Percentiles rank a stretch among this genome's conserved stretches.
These are phyloP conservation scores for Termitomyces sp. DNA, from an alignment of 768 basidiomycete genomes.

Conservation along the genomic window DNA sequence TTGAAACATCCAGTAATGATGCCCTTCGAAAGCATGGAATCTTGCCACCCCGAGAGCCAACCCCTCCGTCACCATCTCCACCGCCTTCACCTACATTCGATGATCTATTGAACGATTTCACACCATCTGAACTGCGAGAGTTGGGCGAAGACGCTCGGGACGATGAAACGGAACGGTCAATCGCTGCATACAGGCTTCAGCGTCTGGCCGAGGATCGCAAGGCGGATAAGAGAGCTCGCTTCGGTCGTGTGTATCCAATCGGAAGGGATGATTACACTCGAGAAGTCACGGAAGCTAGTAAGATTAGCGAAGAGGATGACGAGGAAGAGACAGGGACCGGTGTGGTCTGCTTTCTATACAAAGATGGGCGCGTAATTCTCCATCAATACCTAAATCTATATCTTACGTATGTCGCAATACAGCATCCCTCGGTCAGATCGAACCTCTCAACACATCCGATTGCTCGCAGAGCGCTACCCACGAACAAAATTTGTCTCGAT, in stretches of 20 bases:
- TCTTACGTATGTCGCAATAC: not conserved
- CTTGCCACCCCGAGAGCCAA: slow-evolving; percentile 64
- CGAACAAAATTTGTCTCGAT: slow-evolving; percentile 96
- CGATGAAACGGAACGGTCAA: slow-evolving; percentile 70
- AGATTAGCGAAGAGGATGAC: slow-evolving; percentile 57
- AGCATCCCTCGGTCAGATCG: slow-evolving; percentile 82
- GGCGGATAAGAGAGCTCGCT: slow-evolving; percentile 57
- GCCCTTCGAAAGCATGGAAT: slow-evolving; percentile 91
- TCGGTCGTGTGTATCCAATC: slow-evolving; percentile 85
- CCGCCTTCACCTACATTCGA: slow-evolving; percentile 71
- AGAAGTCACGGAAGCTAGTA: slow-evolving; percentile 93
- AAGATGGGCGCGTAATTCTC: slow-evolving; percentile 70
- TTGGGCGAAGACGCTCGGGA: slow-evolving; percentile 69
- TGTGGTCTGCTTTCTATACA: slow-evolving; percentile 92
- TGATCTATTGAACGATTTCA: slow-evolving; percentile 60
- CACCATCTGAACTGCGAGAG: slow-evolving; percentile 57
- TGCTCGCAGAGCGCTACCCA: slow-evolving; percentile 77
- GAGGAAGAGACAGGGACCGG: slow-evolving; percentile 75
- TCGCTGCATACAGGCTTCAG: slow-evolving; percentile 60
- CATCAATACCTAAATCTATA: not conserved
- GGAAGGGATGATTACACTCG: slow-evolving; percentile 89
- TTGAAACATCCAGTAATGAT: slow-evolving; percentile 65
- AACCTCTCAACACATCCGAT: slow-evolving; percentile 60
- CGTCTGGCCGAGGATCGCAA: slow-evolving; percentile 58
- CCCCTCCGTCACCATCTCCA: slow-evolving; percentile 75